Conservation (phyloP, 257 asterid genomes). For the Plectranthus barbatus region DNA sequence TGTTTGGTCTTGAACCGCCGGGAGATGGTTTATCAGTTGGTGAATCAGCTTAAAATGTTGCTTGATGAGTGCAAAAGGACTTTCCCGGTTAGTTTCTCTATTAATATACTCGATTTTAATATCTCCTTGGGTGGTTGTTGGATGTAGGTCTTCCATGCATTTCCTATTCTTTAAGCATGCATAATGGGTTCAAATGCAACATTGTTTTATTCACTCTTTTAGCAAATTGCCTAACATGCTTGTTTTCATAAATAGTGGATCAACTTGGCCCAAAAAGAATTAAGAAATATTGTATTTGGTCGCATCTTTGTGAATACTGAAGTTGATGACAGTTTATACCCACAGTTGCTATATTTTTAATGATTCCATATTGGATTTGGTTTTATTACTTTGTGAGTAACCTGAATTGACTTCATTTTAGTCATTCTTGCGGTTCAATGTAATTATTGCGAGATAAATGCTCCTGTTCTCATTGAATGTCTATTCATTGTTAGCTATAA, state of each 20-base stretch:
- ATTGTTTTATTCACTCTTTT: not conserved
- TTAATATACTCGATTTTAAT: not conserved
- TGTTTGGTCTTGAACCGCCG: slow-evolving; percentile 85
- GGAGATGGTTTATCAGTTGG: slow-evolving; percentile 76
- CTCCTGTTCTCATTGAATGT: not conserved
- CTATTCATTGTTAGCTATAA: not conserved
- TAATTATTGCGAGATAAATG: not conserved
- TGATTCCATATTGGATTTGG: not conserved
- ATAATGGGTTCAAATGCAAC: not conserved
- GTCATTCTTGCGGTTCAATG: slow-evolving; percentile 2
- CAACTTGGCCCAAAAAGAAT: slow-evolving; percentile 4
- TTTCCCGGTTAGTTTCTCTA: slow-evolving; percentile 58
- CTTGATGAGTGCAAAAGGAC: slow-evolving; percentile 91
- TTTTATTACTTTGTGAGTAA: not conserved
- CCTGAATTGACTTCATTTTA: not conserved
- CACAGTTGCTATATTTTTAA: not conserved
- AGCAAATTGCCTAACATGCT: not conserved
- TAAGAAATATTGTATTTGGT: not conserved
- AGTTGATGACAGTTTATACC: not conserved
- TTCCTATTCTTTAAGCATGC: not conserved
- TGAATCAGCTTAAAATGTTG: slow-evolving; percentile 79
- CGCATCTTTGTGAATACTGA: slow-evolving; percentile 4
- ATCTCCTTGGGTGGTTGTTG: not conserved
- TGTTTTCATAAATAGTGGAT: not conserved
- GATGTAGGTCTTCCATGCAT: not conserved